Evolutionary conservation across 1,139 yeast genomes (phyloP).

Genomic region (Groenewaldozyma auringiensis): DNA sequence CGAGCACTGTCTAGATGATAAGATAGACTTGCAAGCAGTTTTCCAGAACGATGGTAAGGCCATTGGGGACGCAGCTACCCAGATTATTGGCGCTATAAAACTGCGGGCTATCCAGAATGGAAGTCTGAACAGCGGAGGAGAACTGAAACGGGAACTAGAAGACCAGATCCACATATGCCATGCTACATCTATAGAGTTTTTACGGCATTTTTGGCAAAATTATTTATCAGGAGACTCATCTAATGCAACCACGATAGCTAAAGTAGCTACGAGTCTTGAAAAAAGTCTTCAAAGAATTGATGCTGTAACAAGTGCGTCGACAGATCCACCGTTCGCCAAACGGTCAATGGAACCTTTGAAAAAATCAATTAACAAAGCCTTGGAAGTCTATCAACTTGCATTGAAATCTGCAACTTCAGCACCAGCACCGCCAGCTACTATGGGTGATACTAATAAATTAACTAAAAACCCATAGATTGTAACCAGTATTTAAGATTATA

Average conservation of each 20-base stretch:
- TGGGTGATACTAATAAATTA: too few relatives aligned
- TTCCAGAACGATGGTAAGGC: conserved; percentile 12
- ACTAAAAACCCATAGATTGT: too few relatives aligned
- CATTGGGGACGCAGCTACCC: conserved; percentile 19
- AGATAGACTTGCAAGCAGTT: conserved; percentile 20
- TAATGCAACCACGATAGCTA: conserved; percentile 40
- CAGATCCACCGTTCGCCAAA: conserved; percentile 20
- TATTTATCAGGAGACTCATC: conserved; percentile 51
- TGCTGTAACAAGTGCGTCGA: conserved; percentile 28
- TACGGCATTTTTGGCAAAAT: conserved; percentile 63
- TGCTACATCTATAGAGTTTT: conserved; percentile 60
- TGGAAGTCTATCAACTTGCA: conserved; percentile 33
- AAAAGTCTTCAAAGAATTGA: conserved; percentile 43
- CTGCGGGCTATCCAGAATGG: conserved; percentile 20
- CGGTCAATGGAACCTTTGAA: conserved; percentile 34
- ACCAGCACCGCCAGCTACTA: not conserved
- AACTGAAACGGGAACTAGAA: conserved; percentile 17
- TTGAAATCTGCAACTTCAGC: conserved; percentile 11
- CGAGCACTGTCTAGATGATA: conserved; percentile 15
- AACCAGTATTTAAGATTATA: too few relatives aligned
- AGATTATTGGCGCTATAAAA: conserved; percentile 18
- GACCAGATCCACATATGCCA: conserved; percentile 39
- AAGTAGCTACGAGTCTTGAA: conserved; percentile 40
- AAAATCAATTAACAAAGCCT: conserved; percentile 35
- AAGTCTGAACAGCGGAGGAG: conserved; percentile 12